These are phyloP conservation scores for Pseudoperonospora humuli DNA, from an alignment of 352 stramenopile genomes.

Conservation along the genomic window DNA sequence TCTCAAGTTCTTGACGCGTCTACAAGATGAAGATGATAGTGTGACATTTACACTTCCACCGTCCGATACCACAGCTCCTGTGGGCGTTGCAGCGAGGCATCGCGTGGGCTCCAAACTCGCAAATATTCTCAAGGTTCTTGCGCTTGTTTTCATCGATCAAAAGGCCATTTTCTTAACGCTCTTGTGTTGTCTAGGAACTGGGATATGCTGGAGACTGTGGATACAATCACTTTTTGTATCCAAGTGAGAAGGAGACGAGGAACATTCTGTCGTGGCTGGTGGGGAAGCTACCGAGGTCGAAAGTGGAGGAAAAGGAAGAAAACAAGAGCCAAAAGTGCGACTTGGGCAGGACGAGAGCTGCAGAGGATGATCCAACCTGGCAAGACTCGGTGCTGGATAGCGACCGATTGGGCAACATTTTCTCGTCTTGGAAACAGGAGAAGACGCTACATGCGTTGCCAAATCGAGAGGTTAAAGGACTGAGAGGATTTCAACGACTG, in stretches of 20 bases:
- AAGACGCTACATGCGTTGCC: slow-evolving; percentile 42
- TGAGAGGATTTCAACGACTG: slow-evolving; percentile 48
- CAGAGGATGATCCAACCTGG: background rate
- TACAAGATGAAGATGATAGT: slow-evolving; percentile 24
- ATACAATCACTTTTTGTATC: slow-evolving; percentile 88
- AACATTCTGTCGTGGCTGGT: slow-evolving; percentile 79
- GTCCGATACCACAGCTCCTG: slow-evolving; percentile 13
- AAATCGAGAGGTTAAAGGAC: slow-evolving; percentile 20
- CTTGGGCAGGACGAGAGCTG: background rate
- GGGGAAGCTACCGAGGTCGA: slow-evolving; percentile 49
- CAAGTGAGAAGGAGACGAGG: slow-evolving; percentile 72
- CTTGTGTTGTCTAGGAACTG: slow-evolving; percentile 36
- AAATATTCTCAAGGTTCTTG: slow-evolving; percentile 59
- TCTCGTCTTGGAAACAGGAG: slow-evolving; percentile 43
- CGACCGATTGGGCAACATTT: slow-evolving; percentile 23
- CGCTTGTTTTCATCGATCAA: background rate
- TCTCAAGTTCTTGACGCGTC: slow-evolving; percentile 29
- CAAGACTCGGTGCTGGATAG: slow-evolving; percentile 4
- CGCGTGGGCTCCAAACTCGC: slow-evolving; percentile 66
- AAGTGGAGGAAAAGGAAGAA: slow-evolving; percentile 20
- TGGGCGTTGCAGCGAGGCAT: slow-evolving; percentile 65
- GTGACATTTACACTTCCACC: slow-evolving; percentile 23
- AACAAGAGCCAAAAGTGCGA: slow-evolving; percentile 8
- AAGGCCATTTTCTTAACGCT: background rate
- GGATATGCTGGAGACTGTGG: slow-evolving; percentile 79